Percentiles rank a stretch among this genome's conserved stretches.
Evolutionary conservation across 805 yeast species (phyloP).

Genomic region (Saturnispora ahearnii): DNA sequence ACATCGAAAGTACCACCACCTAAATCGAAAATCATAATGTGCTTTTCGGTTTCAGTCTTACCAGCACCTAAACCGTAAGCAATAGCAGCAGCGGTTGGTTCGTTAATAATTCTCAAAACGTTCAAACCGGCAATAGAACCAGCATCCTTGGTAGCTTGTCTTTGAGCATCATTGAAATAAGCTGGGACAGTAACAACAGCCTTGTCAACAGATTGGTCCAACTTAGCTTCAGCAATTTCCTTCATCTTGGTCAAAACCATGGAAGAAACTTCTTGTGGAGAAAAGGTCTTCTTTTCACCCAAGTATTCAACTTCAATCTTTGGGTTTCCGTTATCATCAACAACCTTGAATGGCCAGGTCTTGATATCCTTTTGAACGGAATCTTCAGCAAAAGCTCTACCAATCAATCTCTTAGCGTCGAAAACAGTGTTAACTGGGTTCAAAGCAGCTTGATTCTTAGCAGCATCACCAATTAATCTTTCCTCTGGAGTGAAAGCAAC

Average conservation of each 20-base stretch:
- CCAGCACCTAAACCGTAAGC: constrained; percentile 98
- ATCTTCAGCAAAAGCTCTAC: constrained; percentile 68
- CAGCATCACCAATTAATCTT: constrained; percentile 77
- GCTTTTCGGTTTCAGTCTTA: constrained; percentile 70
- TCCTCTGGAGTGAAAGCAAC: constrained; percentile 73
- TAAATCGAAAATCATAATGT: constrained; percentile 87
- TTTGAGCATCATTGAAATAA: constrained; percentile 70
- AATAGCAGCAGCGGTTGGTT: constrained; percentile 95
- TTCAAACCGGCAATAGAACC: constrained; percentile 74
- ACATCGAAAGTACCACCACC: constrained; percentile 99
- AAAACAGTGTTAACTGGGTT: constrained; percentile 70
- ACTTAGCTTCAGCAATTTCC: constrained; percentile 70
- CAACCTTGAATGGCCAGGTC: constrained; percentile 78
- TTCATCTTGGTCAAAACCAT: constrained; percentile 78
- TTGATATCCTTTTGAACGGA: constrained; percentile 83
- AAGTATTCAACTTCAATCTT: constrained; percentile 60
- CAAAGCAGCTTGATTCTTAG: constrained; percentile 76
- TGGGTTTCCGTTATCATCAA: constrained; percentile 58
- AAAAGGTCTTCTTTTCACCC: constrained; percentile 59
- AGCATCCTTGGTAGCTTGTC: constrained; percentile 78
- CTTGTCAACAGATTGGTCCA: constrained; percentile 61
- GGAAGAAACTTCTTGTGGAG: constrained; percentile 69
- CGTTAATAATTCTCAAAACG: constrained; percentile 70
- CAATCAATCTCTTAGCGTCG: constrained; percentile 78
- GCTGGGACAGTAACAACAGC: constrained; percentile 78